Evolutionary conservation across 2,329 filamentous ascomycete genomes (phyloP).

Genomic region (Apiospora arundinis): DNA sequence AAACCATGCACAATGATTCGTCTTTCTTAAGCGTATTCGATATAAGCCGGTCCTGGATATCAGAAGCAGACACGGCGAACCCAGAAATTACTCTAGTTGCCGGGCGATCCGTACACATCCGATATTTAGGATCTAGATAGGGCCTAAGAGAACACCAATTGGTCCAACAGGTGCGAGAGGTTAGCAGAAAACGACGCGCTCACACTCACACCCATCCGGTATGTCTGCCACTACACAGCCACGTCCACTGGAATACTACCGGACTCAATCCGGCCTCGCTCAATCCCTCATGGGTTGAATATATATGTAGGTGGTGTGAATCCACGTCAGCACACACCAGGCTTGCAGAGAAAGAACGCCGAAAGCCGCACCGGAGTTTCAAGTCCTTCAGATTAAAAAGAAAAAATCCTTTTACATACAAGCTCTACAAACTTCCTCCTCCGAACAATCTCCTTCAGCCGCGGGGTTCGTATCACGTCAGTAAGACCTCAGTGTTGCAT

Average conservation of each 20-base stretch:
- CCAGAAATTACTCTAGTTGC: background rate
- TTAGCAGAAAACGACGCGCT: background rate
- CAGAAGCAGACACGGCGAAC: background rate
- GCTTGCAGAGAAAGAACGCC: background rate
- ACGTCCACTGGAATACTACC: background rate
- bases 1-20: too few species aligned
- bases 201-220: background rate
- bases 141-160: background rate
- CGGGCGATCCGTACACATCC: background rate
- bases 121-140: background rate
- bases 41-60: too few species aligned
- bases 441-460: background rate
- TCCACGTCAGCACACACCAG: constrained; percentile 1
- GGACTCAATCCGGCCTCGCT: background rate
- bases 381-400: background rate
- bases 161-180: background rate
- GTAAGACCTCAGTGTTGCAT: background rate
- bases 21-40: too few species aligned
- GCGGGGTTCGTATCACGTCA: background rate
- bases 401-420: background rate
- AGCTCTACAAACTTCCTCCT: background rate
- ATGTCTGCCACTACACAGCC: background rate
- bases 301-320: background rate
- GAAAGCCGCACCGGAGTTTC: background rate
- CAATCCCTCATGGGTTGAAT: background rate